These are phyloP conservation scores for Cladosporium sp. DNA, from an alignment of 2,329 filamentous ascomycete genomes.

Conservation along the genomic window DNA sequence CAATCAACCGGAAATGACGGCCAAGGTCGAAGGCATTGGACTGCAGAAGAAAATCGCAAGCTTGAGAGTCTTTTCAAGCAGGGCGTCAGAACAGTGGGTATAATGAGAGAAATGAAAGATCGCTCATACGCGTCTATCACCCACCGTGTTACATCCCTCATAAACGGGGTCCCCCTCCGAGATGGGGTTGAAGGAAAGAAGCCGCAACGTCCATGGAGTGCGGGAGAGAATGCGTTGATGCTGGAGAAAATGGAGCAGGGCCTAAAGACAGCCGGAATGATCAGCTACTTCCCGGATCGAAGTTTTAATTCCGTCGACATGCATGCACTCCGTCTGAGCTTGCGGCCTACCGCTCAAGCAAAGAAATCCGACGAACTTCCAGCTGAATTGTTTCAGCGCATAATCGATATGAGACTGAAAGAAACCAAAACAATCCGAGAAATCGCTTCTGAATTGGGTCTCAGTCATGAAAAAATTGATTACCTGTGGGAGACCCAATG, in stretches of 20 bases:
- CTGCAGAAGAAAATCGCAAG: background rate
- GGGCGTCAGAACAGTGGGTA: background rate
- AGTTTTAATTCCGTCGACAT: background rate
- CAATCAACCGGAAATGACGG: too few relatives aligned
- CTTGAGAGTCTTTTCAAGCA: background rate
- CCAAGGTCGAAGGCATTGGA: background rate
- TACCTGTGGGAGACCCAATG: background rate
- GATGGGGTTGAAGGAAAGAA: too few relatives aligned
- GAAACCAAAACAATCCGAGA: background rate
- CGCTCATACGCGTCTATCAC: background rate
- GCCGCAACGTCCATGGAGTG: background rate
- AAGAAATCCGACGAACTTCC: too few relatives aligned
- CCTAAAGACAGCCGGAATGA: background rate
- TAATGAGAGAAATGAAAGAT: background rate
- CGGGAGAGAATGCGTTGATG: background rate
- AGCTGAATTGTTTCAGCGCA: too few relatives aligned
- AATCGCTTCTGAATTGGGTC: background rate
- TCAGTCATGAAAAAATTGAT: background rate
- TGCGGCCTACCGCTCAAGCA: background rate
- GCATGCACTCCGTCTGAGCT: background rate
- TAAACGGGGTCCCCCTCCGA: background rate
- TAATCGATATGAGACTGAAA: background rate
- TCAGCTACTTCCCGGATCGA: background rate
- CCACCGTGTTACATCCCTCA: background rate
- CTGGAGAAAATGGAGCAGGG: background rate